These are phyloP conservation scores for Schoenoplectus tabernaemontani DNA, from an alignment of 202 grass and related monocot species.

Conservation along the genomic window DNA sequence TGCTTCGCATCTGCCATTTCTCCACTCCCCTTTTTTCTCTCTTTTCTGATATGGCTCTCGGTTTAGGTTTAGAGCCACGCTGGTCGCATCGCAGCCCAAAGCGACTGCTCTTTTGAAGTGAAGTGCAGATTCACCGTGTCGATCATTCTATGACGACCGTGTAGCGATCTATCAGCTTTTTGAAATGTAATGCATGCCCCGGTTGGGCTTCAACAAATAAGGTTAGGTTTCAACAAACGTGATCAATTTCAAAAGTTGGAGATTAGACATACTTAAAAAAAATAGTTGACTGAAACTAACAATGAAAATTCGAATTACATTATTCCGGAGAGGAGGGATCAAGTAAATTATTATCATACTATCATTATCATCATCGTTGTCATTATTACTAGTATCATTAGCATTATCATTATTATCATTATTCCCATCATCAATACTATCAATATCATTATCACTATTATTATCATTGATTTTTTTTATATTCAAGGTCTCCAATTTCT, in stretches of 20 bases:
- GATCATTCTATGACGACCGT: background rate
- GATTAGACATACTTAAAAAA: background rate
- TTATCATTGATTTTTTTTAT: no score
- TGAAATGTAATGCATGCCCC: no score
- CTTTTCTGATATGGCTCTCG: background rate
- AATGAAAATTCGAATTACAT: background rate
- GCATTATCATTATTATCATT: no score
- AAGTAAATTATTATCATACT: no score
- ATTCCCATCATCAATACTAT: no score
- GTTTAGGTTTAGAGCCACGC: background rate
- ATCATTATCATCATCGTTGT: no score
- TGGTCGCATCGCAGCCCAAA: background rate
- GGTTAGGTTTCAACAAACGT: no score
- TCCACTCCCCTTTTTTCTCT: background rate
- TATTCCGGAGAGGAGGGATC: background rate
- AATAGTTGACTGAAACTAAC: background rate
- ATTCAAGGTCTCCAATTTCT: no score
- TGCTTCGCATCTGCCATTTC: constrained; percentile 87
- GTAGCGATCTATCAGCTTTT: background rate
- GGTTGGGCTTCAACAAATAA: no score
- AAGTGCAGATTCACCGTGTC: background rate
- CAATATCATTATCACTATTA: no score
- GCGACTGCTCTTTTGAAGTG: background rate
- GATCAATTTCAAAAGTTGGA: background rate
- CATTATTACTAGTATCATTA: no score